Percentiles rank a stretch among this genome's conserved stretches.
Conservation (phyloP, 805 yeast genomes). For the Saccharomycopsis sp. region DNA sequence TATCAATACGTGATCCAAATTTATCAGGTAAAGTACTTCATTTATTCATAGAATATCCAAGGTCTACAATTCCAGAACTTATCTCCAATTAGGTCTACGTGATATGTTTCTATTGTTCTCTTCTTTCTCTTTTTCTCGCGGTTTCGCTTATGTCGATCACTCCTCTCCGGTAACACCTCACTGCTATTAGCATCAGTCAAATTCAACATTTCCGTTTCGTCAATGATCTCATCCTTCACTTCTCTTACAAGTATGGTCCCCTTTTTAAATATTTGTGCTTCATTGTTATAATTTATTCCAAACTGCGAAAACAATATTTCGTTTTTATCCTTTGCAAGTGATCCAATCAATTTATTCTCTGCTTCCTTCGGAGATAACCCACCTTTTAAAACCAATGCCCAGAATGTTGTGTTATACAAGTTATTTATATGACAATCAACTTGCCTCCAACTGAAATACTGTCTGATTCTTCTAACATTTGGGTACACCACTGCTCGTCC, state of each 20-base stretch:
- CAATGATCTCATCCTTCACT: conserved; percentile 22
- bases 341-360: conserved; percentile 68
- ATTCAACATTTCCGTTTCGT: not conserved
- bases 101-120: conserved; percentile 38
- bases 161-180: conserved; percentile 14
- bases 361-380: conserved; percentile 73
- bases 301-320: conserved; percentile 75
- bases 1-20: too few relatives aligned
- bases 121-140: conserved; percentile 42
- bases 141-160: conserved; percentile 45
- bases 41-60: conserved; percentile 18
- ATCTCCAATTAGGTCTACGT: conserved; percentile 59
- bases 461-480: conserved; percentile 48
- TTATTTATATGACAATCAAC: conserved; percentile 96
- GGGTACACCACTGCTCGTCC: conserved; percentile 89
- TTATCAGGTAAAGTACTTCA: too few relatives aligned
- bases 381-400: conserved; percentile 73
- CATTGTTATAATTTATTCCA: conserved; percentile 85
- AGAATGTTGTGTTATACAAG: conserved; percentile 85
- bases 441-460: conserved; percentile 90
- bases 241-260: conserved; percentile 65
- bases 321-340: conserved; percentile 77
- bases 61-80: conserved; percentile 53
- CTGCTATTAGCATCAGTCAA: conserved; percentile 10
- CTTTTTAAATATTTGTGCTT: conserved; percentile 80